Percentiles rank a stretch among this genome's conserved stretches.
These are phyloP conservation scores for Drosera capensis DNA, from an alignment of 148 eudicot genomes.

Conservation along the genomic window DNA sequence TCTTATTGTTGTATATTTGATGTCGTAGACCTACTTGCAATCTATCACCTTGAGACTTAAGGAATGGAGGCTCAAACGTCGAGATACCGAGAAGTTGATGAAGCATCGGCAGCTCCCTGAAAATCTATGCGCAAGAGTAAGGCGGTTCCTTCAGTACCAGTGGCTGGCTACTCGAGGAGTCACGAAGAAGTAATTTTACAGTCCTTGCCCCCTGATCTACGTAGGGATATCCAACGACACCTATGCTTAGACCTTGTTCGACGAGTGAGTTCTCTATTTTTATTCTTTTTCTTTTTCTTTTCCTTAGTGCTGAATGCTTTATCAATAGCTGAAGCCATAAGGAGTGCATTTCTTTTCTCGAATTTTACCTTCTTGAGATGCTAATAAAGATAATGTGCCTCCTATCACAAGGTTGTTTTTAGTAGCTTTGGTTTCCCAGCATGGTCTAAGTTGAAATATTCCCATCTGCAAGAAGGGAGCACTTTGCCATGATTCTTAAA, in stretches of 20 bases:
- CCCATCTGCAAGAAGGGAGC: too few species aligned
- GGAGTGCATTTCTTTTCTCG: too few species aligned
- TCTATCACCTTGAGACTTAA: constrained; percentile 84
- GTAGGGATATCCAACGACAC: constrained; percentile 73
- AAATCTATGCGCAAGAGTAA: constrained; percentile 39
- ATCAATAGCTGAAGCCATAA: too few species aligned
- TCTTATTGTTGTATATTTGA: not conserved
- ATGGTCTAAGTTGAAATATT: too few species aligned
- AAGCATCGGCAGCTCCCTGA: constrained; percentile 73
- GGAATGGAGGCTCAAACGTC: constrained; percentile 75
- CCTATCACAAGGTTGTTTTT: too few species aligned
- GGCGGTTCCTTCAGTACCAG: constrained; percentile 65
- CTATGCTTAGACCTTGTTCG: constrained; percentile 77
- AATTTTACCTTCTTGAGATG: too few species aligned
- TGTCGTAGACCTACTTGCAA: constrained; percentile 57
- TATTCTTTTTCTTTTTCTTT: not conserved
- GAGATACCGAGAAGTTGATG: constrained; percentile 95
- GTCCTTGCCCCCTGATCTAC: constrained; percentile 60
- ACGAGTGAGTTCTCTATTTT: constrained; percentile 34
- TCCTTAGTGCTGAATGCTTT: not conserved
- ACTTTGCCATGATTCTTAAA: too few species aligned
- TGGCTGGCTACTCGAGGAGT: constrained; percentile 91
- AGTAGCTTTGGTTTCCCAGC: too few species aligned
- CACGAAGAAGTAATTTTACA: constrained; percentile 56
- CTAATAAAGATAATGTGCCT: too few species aligned